Conservation (phyloP, 805 yeast species). For the Clavispora carvajalis region DNA sequence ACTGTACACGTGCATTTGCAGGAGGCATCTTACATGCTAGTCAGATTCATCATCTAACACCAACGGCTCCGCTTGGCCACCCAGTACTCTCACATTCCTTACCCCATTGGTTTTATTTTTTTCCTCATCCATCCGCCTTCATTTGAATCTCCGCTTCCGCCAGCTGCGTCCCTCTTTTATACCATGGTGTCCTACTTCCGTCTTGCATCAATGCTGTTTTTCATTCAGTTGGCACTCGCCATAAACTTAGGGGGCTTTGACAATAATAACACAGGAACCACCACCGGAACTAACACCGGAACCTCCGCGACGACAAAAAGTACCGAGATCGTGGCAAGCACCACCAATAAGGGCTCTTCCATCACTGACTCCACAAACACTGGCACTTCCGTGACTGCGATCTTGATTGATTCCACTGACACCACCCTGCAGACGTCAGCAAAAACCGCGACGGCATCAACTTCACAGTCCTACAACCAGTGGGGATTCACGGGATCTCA, state of each 20-base stretch:
- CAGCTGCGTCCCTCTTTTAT: not conserved
- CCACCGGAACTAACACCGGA: not conserved
- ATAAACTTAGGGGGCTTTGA: conserved; percentile 13
- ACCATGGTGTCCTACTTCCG: not conserved
- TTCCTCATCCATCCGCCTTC: not conserved
- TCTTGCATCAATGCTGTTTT: not conserved
- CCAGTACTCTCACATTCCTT: not conserved
- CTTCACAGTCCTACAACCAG: conserved; percentile 23
- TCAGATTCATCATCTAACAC: not conserved
- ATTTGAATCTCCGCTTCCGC: not conserved
- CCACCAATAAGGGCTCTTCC: too few species aligned
- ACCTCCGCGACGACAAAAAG: not conserved
- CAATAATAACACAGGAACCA: not conserved
- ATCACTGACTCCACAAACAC: conserved; percentile 2
- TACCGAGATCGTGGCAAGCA: not conserved
- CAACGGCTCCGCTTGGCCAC: not conserved
- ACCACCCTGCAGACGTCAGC: conserved; percentile 3
- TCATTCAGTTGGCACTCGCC: conserved; percentile 6
- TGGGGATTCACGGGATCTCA: conserved; percentile 41
- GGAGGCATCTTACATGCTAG: not conserved
- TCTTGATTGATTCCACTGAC: not conserved
- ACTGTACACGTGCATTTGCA: not conserved
- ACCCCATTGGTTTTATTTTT: not conserved
- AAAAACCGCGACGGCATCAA: not conserved
- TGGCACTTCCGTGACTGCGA: not conserved